Percentiles rank a stretch among this genome's conserved stretches.
Conservation (phyloP, 1,284 basidiomycete genomes). For the Puccinia novopanici region DNA sequence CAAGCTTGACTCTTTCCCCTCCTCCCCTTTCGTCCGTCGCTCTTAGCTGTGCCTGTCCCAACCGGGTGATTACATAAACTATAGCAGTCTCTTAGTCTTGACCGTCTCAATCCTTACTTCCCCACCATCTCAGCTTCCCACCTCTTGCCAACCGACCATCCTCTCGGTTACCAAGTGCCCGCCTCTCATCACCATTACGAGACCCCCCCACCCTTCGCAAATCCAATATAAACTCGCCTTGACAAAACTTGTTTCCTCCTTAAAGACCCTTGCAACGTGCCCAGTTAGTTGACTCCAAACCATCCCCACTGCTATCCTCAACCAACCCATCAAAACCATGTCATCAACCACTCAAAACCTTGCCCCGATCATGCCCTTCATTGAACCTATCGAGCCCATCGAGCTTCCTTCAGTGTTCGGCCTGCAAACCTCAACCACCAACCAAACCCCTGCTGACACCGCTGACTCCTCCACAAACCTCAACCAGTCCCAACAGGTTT, state of each 20-base stretch:
- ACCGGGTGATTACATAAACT: slow-evolving; percentile 16
- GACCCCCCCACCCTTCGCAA: not conserved
- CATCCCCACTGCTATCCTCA: not conserved
- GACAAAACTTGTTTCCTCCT: not conserved
- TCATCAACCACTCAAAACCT: slow-evolving; percentile 32
- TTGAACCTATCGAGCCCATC: slow-evolving; percentile 43
- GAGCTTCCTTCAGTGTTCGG: slow-evolving; percentile 27
- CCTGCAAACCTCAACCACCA: not conserved
- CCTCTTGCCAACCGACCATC: slow-evolving; percentile 2
- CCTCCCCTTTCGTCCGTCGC: not conserved
- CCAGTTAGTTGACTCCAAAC: not conserved
- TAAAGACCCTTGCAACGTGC: not conserved
- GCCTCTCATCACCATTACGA: not conserved
- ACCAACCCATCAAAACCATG: slow-evolving; percentile 1
- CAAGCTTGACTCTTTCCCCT: not conserved
- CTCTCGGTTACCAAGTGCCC: not conserved
- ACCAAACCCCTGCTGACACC: not conserved
- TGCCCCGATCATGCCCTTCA: slow-evolving; percentile 49
- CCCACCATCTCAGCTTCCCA: not conserved
- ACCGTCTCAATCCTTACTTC: not conserved
- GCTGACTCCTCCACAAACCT: not conserved
- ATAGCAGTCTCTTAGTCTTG: not conserved
- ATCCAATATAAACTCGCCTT: too few relatives aligned
- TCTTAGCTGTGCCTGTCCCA: not conserved
- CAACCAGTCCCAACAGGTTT: slow-evolving; percentile 8